These are phyloP conservation scores for Paramecium biaurelia DNA, from an alignment of 73 alveolate genomes.

Conservation along the genomic window DNA sequence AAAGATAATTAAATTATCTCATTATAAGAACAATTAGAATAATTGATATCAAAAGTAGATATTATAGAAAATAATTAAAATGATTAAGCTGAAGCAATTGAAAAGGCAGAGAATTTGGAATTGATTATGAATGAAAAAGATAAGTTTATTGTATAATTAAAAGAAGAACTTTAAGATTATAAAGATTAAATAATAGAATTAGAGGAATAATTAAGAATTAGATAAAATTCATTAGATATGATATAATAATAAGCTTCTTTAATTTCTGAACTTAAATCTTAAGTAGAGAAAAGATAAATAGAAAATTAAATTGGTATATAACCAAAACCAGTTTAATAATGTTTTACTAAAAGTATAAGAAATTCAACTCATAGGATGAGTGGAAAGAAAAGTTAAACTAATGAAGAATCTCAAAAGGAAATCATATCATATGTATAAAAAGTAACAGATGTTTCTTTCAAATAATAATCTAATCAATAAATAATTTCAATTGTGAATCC, in stretches of 20 bases:
- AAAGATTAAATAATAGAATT: not conserved
- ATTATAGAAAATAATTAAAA: not conserved
- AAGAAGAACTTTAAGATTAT: not conserved
- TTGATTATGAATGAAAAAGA: not conserved
- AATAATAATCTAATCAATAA: not conserved
- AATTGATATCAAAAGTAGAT: not conserved
- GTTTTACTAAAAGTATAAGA: not conserved
- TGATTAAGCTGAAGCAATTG: not conserved
- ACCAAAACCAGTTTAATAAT: not conserved
- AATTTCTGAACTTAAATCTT: not conserved
- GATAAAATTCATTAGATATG: not conserved
- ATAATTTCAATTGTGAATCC: not conserved
- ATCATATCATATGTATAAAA: not conserved
- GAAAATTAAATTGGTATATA: not conserved
- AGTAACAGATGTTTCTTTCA: not conserved
- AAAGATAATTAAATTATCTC: not conserved
- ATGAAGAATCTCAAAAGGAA: not conserved
- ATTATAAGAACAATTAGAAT: not conserved
- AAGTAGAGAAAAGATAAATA: not conserved
- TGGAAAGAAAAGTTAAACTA: not conserved
- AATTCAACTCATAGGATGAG: constrained; percentile 22
- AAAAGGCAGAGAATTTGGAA: not conserved
- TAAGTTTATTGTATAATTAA: not conserved
- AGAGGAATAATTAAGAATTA: not conserved
- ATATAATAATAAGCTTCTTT: not conserved